A percentile compares a stretch with the other conserved stretches of the same genome.
Conservation (phyloP, 2,329 filamentous ascomycete species). For the Zasmidium citrigriseum region DNA sequence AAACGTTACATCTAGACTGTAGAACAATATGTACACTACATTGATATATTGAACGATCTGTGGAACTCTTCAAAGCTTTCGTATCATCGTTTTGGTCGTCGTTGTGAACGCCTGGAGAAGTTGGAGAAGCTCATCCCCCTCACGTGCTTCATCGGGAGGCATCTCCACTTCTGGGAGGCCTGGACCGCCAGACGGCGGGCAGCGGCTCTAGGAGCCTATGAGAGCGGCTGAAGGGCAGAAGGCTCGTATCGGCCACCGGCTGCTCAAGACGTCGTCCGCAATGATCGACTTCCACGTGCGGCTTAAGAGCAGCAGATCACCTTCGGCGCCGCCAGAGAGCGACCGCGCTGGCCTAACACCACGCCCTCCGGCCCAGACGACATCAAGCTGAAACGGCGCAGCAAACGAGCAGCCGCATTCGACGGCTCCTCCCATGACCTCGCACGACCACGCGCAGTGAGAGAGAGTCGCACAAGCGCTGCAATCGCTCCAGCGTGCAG, state of each 20-base stretch:
- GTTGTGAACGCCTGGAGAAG: too few relatives aligned
- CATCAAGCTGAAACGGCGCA: neutral
- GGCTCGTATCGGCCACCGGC: neutral
- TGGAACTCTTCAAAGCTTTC: too few relatives aligned
- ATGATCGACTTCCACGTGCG: neutral
- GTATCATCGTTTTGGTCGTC: too few relatives aligned
- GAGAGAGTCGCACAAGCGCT: neutral
- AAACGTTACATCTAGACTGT: too few relatives aligned
- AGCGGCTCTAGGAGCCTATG: neutral
- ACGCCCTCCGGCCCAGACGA: neutral
- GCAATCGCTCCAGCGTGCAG: conserved; percentile 10
- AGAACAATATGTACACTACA: too few relatives aligned
- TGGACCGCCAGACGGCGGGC: neutral
- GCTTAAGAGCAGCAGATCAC: neutral
- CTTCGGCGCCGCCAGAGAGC: neutral
- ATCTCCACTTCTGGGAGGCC: neutral
- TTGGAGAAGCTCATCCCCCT: neutral
- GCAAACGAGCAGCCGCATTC: neutral
- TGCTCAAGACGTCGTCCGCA: neutral
- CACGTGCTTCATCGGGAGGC: neutral
- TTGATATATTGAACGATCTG: too few relatives aligned
- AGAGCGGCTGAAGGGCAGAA: neutral
- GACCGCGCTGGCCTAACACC: neutral
- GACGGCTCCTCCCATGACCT: neutral
- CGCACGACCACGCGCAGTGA: neutral